Percentiles rank a stretch among this genome's conserved stretches.
phyloP scores from a whole-genome alignment of 2,329 filamentous ascomycete species.

The Pyrenophora graminea region DNA sequence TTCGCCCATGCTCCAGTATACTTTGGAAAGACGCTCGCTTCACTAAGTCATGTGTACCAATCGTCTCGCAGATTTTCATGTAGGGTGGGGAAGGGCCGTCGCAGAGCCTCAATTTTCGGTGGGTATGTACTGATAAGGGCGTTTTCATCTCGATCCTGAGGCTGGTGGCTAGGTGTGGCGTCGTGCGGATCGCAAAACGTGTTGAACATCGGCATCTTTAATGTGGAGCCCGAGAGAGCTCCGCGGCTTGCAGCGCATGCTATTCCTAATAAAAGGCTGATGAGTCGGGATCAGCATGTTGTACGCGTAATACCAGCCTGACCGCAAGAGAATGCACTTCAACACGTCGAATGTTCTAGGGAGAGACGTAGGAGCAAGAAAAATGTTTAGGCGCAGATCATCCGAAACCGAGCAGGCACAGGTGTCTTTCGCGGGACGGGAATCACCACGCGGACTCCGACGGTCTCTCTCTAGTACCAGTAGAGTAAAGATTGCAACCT shows the following conservation, averaged over 20 bases:
- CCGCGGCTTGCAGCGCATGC: background rate
- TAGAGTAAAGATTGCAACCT: too few relatives aligned
- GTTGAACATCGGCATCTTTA: constrained; percentile 7
- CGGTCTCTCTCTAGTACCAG: background rate
- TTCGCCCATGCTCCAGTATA: constrained; percentile 7
- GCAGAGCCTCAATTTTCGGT: background rate
- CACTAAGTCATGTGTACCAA: constrained; percentile 4
- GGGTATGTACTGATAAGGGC: constrained; percentile 1
- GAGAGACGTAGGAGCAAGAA: background rate
- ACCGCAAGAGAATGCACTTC: too few relatives aligned
- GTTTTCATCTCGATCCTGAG: constrained; percentile 7
- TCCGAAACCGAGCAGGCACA: background rate
- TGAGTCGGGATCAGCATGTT: background rate
- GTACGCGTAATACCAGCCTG: background rate
- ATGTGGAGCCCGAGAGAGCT: background rate
- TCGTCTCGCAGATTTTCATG: constrained; percentile 1
- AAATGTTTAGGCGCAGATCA: background rate
- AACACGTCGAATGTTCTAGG: background rate
- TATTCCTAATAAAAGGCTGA: background rate
- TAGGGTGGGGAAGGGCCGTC: background rate
- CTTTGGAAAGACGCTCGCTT: background rate
- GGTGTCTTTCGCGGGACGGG: background rate
- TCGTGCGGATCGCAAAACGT: constrained; percentile 5
- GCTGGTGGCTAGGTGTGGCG: constrained; percentile 7
- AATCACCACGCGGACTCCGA: background rate